phyloP scores from a whole-genome alignment of 345 rosid species.

The Noccaea bulbosa region DNA sequence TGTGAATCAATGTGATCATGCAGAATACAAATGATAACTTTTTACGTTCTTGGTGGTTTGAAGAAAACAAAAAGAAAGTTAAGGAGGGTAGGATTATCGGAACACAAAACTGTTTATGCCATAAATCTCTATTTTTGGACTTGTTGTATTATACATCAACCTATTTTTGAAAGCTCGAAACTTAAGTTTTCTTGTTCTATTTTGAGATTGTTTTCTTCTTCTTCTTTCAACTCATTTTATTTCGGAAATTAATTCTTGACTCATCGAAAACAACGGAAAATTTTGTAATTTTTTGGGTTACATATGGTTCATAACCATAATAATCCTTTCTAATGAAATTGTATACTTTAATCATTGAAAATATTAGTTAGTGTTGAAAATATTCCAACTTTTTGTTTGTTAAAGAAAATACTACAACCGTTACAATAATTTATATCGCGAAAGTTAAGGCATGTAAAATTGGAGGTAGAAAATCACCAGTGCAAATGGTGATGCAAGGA shows the following conservation, averaged over 20 bases:
- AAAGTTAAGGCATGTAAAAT: no score
- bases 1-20: constrained; percentile 27
- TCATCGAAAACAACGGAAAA: not conserved
- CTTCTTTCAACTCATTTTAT: not conserved
- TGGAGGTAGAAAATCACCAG: no score
- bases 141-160: constrained; percentile 1
- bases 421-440: no score
- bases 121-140: constrained; percentile 26
- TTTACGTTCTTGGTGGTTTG: constrained; percentile 20
- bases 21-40: constrained; percentile 12
- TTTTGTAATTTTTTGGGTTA: not conserved
- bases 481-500: no score
- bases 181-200: constrained; percentile 28
- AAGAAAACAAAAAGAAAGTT: constrained; percentile 14
- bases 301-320: not conserved
- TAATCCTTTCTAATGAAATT: no score
- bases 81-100: constrained; percentile 37
- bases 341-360: no score
- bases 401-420: no score
- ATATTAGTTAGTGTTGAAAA: no score
- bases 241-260: not conserved
- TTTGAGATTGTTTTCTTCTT: constrained; percentile 1
- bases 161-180: constrained; percentile 27
- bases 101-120: not conserved
- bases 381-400: no score